These are phyloP conservation scores for Gastroboletus turbinatus DNA, from an alignment of 1,284 basidiomycete species.

Conservation along the genomic window DNA sequence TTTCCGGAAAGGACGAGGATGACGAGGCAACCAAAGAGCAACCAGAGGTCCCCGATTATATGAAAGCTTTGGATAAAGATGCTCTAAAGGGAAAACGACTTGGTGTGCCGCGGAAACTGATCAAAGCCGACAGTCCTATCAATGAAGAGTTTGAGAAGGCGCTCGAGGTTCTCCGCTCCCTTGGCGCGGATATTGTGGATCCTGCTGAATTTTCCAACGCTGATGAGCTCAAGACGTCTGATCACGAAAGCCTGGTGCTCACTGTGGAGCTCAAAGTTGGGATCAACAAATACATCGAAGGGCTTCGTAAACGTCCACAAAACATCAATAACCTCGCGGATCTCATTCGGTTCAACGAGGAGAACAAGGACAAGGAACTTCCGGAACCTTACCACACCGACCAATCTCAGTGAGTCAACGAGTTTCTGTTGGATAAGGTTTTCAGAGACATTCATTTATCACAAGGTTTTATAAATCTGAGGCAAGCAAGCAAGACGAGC, in stretches of 20 bases:
- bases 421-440: not conserved
- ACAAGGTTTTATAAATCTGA: conserved; percentile 40
- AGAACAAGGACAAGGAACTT: conserved; percentile 43
- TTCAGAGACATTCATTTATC: not conserved
- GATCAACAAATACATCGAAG: conserved; percentile 24
- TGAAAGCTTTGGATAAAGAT: conserved; percentile 36
- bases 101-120: conserved; percentile 39
- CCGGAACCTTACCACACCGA: conserved; percentile 40
- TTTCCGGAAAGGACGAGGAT: conserved; percentile 45
- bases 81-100: conserved; percentile 42
- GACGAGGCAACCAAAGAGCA: conserved; percentile 47
- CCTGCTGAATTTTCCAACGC: conserved; percentile 41
- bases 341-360: conserved; percentile 44
- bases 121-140: conserved; percentile 8
- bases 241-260: conserved; percentile 37
- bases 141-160: conserved; percentile 39
- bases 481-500: conserved; percentile 36
- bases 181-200: conserved; percentile 46
- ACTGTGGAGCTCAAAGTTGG: conserved; percentile 44
- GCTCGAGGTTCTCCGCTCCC: conserved; percentile 36
- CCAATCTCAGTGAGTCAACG: conserved; percentile 39
- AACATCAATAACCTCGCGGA: conserved; percentile 41
- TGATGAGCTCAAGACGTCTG: conserved; percentile 32
- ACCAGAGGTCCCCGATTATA: conserved; percentile 42
- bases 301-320: conserved; percentile 23